phyloP scores from a whole-genome alignment of 768 basidiomycete genomes.

The Trametes cinnabarina region DNA sequence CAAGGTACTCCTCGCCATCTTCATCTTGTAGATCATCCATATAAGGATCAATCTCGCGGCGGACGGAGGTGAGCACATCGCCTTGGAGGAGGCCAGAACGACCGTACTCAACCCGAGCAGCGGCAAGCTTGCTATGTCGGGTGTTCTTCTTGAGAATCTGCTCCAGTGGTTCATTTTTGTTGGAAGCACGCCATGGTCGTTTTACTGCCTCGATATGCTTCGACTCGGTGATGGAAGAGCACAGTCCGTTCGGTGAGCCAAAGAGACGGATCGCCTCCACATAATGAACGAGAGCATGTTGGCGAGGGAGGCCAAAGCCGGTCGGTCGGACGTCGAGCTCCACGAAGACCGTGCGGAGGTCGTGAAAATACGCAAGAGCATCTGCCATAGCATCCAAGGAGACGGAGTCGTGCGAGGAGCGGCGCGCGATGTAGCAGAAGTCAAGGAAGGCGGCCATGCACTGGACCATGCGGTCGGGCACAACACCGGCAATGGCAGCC shows the following conservation, averaged over 20 bases:
- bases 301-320: constrained; percentile 22
- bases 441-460: constrained; percentile 17
- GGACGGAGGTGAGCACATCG: neutral
- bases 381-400: constrained; percentile 2
- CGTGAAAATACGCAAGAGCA: constrained; percentile 12
- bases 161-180: constrained; percentile 13
- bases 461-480: constrained; percentile 9
- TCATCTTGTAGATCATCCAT: neutral
- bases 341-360: constrained; percentile 12
- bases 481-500: constrained; percentile 3
- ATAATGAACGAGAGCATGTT: constrained; percentile 30
- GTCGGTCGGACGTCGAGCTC: constrained; percentile 11
- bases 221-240: constrained; percentile 17
- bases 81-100: constrained; percentile 6
- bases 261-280: constrained; percentile 20
- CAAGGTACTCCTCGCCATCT: neutral
- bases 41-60: neutral
- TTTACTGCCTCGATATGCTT: constrained; percentile 24
- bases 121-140: constrained; percentile 8
- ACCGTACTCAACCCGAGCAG: constrained; percentile 6
- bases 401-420: neutral
- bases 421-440: constrained; percentile 21
- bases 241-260: constrained; percentile 24
- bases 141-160: constrained; percentile 24
- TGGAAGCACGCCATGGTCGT: constrained; percentile 24